Evolutionary conservation across 2,329 filamentous ascomycete species (phyloP), one percentile per base, ranked within the genome.

Genomic region (Penicillium capsulatum): DNA sequence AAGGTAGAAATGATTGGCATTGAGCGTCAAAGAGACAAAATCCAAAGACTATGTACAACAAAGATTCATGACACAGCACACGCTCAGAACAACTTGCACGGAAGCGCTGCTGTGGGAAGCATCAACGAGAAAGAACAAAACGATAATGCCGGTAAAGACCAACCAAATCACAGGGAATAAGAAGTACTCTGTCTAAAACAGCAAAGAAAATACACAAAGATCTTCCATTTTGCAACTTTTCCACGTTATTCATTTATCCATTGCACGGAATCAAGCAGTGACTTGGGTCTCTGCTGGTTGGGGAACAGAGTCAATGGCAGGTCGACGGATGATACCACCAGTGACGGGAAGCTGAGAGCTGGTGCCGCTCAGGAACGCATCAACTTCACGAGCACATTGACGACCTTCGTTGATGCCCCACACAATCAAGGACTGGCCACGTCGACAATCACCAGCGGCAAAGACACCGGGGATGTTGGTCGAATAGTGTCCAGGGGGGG

Each of bases 401-500:
- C 91, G 86, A 58, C 91, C 91, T 71, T 97, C 91, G 64, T 97
- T 97, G 74, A 97, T 97, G 64, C 90, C 91, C 84, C 90, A 97
- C 52, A 97, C 90, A 68, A 97, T 96, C 42, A 97, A 75, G 40
- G 88, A 94, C 71, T 97, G 91, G 40, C 91, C 91, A 60, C 91
- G 84, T 46, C 90, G 85, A 68, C 91, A 96, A 69, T 97, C 91
- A 69, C 91, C 91, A 46, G 91, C 91, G 45, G 91, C 89, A 65
- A 95, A 96, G 36, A 96, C 82, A 49, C 90, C 91, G 11, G 85
- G 77, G 16, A 95, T 66, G 63, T 91, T 96, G 60, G 91, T 96
- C 59, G 78, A 78, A 69, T 96, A 96, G 61, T 90, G 83, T 54
- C 89, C 89, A 37, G 84, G 76, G 19, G 88, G 75, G 7, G 91